Base-by-base conservation (phyloP, 192 early-diverging fungal species). In the Coemansia sp. region DNA sequence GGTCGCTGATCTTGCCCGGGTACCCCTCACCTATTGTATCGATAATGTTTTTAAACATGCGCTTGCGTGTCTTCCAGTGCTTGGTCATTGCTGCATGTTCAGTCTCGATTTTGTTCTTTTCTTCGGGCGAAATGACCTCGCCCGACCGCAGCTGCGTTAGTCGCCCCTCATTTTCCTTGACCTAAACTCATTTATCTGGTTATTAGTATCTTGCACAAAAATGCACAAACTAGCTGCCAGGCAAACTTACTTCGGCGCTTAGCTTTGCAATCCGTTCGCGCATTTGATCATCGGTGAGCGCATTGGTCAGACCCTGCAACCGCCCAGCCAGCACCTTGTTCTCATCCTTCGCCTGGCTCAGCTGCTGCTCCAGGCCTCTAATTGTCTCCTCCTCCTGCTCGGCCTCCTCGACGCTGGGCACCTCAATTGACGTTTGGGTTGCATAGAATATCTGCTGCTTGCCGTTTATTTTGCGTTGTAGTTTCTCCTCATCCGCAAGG, bases 11-110 rank as follows among this genome's bases (percentile, higher is more conserved):
- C 66, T 84, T 86, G 10, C 71, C 71, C 21, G 70, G 78, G 48
- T 86, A 75, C 8, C 73, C 81, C 62, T 88, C 87, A 15, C 69
- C 69, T 25, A 86, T 82, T 8, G 74, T 49, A 24, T 73, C 76
- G 47, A 79, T 77, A 15, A 84, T 78, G 47, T 84, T 77, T 39
- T 79, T 84, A 57, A 88, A 86, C 73, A 84, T 79, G 58, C 80
- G 73, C 68, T 84, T 85, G 39, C 87, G 73, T 7, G 73, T 52
- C 43, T 75, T 58, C 87, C 87, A 88, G 49, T 82, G 72, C 65
- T 82, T 84, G 19, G 73, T 50, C 82, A 82, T 81, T 8, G 57
- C 59, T 10, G 47, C 55, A 15, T 80, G 63, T 50, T 71, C 69
- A 2, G 69, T 37, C 43, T 75, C 72, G 10, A 75, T 75, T 37